Base-by-base conservation (phyloP, 2,329 filamentous ascomycete species). In the Sporothrix humicola region DNA sequence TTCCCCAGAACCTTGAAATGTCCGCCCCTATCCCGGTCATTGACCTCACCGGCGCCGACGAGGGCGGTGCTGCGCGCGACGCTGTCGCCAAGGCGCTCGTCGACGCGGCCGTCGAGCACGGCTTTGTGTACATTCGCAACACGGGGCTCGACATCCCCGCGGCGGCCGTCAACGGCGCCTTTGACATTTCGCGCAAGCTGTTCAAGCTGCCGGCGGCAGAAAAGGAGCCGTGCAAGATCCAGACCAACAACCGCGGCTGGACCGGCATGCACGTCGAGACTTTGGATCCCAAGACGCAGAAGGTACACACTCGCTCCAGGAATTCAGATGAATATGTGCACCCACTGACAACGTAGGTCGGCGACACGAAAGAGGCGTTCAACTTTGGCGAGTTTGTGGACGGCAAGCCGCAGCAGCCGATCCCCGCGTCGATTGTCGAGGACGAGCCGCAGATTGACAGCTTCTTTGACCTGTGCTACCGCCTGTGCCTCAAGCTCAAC, bases 291-390 rank as follows among this genome's bases (percentile, higher is more conserved):
- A 89, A 90, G 77, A 90, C 90, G 73, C 94, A 98, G 81, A 89
- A 90, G 81, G 93, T 92, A 20, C 2, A 2, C 31, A 5, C 31
- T 5, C 31, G 2, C 31, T n/a, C n/a, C n/a, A n/a, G 7, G 31
- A n/a, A 6, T 17, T 65, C 42, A 23, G 2, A 31, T 5, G 31
- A 31, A 3, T 31, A 31, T 31, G 31, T 31, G 3, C 23, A 26
- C 56, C 15, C 2, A 13, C 20, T 5, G 54, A 85, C 79, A 69
- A 31, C 2, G 23, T 31, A 94, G 91, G 86, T 90, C 46, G 93
- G 93, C 17, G 94, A 97, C 79, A 94, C 93, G 78, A 97, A 97
- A 86, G 93, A 97, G 93, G 94, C 92, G 52, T 95, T 98, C 86
- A 99, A 98, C 84, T 92, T 98, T 79, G 93, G 92, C 76, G 89